A percentile compares a stretch with the other conserved stretches of the same genome.
Conservation (phyloP, 2,329 filamentous ascomycete genomes). For the Clarireedia paspali region DNA sequence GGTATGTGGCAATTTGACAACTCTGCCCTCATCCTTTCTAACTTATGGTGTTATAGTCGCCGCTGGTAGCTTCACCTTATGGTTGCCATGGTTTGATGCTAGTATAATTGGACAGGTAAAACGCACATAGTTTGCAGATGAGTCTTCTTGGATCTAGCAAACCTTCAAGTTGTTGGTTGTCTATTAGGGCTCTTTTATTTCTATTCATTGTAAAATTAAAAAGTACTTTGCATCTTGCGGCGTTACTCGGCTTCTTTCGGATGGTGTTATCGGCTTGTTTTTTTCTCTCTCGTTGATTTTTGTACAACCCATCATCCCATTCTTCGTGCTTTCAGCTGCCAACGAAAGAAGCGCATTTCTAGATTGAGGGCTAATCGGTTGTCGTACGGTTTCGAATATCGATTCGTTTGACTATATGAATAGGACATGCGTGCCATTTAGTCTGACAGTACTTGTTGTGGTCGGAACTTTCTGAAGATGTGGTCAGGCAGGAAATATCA, state of each 20-base stretch:
- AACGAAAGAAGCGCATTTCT: no score
- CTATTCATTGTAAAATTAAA: slow-evolving; percentile 13
- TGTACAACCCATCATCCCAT: slow-evolving; percentile 12
- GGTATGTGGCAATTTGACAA: slow-evolving; percentile 17
- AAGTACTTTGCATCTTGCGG: slow-evolving; percentile 8
- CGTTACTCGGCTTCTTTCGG: slow-evolving; percentile 3
- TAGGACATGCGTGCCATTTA: neutral
- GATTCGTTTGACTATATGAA: no score
- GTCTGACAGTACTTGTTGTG: neutral
- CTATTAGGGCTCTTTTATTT: slow-evolving; percentile 10
- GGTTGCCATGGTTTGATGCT: neutral
- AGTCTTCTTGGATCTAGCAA: slow-evolving; percentile 12
- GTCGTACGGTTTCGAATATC: no score
- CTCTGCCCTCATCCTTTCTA: slow-evolving; percentile 17
- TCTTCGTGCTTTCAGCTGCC: neutral
- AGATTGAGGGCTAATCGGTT: no score
- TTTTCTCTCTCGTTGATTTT: slow-evolving; percentile 10
- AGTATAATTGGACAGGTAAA: slow-evolving; percentile 7
- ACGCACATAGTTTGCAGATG: slow-evolving; percentile 22
- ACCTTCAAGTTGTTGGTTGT: slow-evolving; percentile 25
- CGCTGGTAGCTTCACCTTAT: slow-evolving; percentile 30
- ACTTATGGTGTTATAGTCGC: slow-evolving; percentile 22
- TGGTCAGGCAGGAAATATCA: slow-evolving; percentile 10
- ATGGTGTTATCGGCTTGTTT: slow-evolving; percentile 4
- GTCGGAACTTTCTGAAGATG: neutral